Base-by-base conservation (phyloP, 2,329 filamentous ascomycete genomes). In the Cladophialophora psammophila region DNA sequence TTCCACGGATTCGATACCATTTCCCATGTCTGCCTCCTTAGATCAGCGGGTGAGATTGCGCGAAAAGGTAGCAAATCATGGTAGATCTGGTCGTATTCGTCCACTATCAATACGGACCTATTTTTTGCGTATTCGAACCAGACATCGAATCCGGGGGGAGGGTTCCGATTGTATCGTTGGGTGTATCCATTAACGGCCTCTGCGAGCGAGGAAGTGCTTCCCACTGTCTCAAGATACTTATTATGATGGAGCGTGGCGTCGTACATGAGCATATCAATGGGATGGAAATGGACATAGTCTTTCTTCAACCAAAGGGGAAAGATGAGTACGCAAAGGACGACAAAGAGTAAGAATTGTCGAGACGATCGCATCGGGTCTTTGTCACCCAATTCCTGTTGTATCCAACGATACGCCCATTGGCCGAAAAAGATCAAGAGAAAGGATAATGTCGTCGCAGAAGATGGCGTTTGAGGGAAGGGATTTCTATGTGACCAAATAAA, bases 1-100 rank as follows among this genome's bases (percentile, higher is more conserved):
- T 87, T 86, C 74, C 81, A 83, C 0, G 83, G 83, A 66, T 86
- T 83, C 4, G 83, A 82, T 12, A 85, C 80, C 52, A 87, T 75
- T 59, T 83, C 77, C 69, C 82, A 84, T 3, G 86, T 88, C 59
- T 84, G 77, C 45, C 81, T 75, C 45, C 87, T 80, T 34, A 89
- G 79, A 42, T 83, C 78, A 31, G 78, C 77, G 0, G 87, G 85
- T 3, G 78, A 74, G 34, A 88, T 74, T 2, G 83, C 80, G 55
- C 82, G 84, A 70, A 88, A 89, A 0, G 86, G 86, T 7, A 84
- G 76, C 8, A 89, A 74, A 70, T 88, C 85, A 26, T 82, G 74
- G 67, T 87, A 76, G 15, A 89, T 87, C 69, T 84, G 85, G 75
- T 88, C 85, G 68, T 84, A 89, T 69, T 88, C 85, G 68, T 89